Base-by-base conservation (phyloP, 768 basidiomycete species). In the Lentinula guzmanii region DNA sequence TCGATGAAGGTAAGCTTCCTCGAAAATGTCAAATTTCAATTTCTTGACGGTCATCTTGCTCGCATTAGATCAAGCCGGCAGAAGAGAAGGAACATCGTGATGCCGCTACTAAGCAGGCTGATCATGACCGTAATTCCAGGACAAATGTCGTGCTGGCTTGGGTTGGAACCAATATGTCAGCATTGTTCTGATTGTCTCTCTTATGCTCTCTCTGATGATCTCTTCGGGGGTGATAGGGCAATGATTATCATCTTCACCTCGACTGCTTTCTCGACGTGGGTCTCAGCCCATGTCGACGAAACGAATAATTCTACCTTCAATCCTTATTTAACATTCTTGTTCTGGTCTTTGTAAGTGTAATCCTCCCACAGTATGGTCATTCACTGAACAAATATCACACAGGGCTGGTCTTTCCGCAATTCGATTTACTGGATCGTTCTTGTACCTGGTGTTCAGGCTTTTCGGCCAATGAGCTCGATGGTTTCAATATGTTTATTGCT, bases 321-420 rank as follows among this genome's bases (percentile, higher is more conserved):
- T 69, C 92, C 93, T n/a, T 95, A 95, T 73, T 81, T 92, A 53
- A 84, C 82, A 33, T 89, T 92, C 77, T 80, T 95, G 59, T 95
- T 95, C 80, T 85, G 72, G 65, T 78, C 77, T 58, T 71, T 79
- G 78, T 81, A 69, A 64, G 79, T 77, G 18, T 61, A 52, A 5
- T 60, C 35, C 35, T 51, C 4, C 50, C 16, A 35, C 45, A 39
- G 3, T 28, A 35, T 55, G 13, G 5, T 16, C 28, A 9, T 28
- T 21, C 21, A 46, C 58, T 65, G 48, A 61, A 56, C 43, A 54
- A 33, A 9, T 33, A 16, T 35, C 11, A 31, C 41, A 31, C 67
- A 91, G 89, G 63, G 90, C 93, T 70, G 89, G 85, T 52, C 76
- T 96, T 60, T 91, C 90, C 51, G 87, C 86, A 39, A 74, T 95